Evolutionary conservation across 495 filamentous ascomycete genomes (phyloP).

Genomic region (Ramalina peruviana): DNA sequence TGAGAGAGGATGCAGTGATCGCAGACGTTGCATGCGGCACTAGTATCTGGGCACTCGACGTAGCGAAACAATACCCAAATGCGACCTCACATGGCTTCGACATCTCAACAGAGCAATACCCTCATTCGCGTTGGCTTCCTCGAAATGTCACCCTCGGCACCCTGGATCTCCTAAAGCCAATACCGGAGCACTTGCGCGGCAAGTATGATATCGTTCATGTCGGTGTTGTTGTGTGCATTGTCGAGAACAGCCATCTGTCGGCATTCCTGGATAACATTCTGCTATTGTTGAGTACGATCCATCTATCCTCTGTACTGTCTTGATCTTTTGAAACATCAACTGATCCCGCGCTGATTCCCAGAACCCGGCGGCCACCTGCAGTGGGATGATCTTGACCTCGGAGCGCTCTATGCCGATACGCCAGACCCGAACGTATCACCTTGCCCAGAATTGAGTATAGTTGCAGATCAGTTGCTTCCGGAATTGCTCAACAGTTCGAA

Average conservation of each 20-base stretch:
- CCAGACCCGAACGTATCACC: too few species aligned
- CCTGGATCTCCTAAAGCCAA: constrained; percentile 5
- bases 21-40: background rate
- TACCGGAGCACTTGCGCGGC: constrained; percentile 8
- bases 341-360: background rate
- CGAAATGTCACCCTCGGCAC: constrained; percentile 5
- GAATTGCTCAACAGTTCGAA: too few species aligned
- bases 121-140: constrained; percentile 9
- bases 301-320: background rate
- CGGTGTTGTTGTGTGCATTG: constrained; percentile 4
- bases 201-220: constrained; percentile 16
- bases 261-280: constrained; percentile 8
- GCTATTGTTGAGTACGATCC: constrained; percentile 8
- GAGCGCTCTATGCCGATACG: too few species aligned
- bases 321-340: background rate
- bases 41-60: constrained; percentile 20
- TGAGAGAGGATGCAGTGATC: background rate
- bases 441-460: too few species aligned
- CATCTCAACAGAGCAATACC: constrained; percentile 8
- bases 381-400: background rate
- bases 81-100: constrained; percentile 12
- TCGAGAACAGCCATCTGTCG: constrained; percentile 5
- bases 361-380: constrained; percentile 3
- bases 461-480: too few species aligned
- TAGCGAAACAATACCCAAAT: constrained; percentile 13